Conservation (phyloP, 805 yeast genomes). For the Spathaspora sp. region DNA sequence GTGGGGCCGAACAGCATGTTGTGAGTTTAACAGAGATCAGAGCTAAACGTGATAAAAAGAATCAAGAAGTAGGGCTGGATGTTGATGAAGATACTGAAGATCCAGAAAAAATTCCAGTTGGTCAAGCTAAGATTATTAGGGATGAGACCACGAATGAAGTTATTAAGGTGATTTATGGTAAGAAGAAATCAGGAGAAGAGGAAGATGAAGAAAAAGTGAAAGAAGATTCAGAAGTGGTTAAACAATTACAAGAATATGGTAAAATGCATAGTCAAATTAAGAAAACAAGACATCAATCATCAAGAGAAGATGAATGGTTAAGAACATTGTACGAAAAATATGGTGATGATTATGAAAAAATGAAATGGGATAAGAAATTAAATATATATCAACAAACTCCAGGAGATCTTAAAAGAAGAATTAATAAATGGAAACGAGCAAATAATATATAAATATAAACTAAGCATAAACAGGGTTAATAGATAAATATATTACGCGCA, state of each 20-base stretch:
- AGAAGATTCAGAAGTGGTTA: slow-evolving; percentile 56
- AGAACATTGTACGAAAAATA: slow-evolving; percentile 61
- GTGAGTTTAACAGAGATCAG: slow-evolving; percentile 32
- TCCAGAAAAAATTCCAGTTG: slow-evolving; percentile 65
- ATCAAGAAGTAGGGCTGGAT: slow-evolving; percentile 8
- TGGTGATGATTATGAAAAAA: slow-evolving; percentile 83
- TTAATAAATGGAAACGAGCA: slow-evolving; percentile 63
- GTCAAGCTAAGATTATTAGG: slow-evolving; percentile 73
- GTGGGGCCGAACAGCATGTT: slow-evolving; percentile 73
- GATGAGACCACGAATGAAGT: slow-evolving; percentile 66
- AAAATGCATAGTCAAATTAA: slow-evolving; percentile 43
- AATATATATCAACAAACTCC: slow-evolving; percentile 79
- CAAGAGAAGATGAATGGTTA: slow-evolving; percentile 76
- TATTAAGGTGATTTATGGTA: slow-evolving; percentile 65
- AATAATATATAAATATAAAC: slow-evolving; percentile 30
- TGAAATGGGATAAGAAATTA: slow-evolving; percentile 89
- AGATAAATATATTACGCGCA: neutral
- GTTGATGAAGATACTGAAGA: slow-evolving; percentile 41
- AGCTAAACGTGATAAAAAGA: slow-evolving; percentile 24
- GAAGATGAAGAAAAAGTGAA: slow-evolving; percentile 24
- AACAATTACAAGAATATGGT: slow-evolving; percentile 56
- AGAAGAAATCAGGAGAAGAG: slow-evolving; percentile 24
- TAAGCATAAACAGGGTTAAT: no score
- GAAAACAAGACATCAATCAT: slow-evolving; percentile 56
- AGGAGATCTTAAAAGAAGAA: slow-evolving; percentile 76